These are phyloP conservation scores for Trichoderma harzianum DNA, from an alignment of 2,329 filamentous ascomycete species.

Conservation along the genomic window DNA sequence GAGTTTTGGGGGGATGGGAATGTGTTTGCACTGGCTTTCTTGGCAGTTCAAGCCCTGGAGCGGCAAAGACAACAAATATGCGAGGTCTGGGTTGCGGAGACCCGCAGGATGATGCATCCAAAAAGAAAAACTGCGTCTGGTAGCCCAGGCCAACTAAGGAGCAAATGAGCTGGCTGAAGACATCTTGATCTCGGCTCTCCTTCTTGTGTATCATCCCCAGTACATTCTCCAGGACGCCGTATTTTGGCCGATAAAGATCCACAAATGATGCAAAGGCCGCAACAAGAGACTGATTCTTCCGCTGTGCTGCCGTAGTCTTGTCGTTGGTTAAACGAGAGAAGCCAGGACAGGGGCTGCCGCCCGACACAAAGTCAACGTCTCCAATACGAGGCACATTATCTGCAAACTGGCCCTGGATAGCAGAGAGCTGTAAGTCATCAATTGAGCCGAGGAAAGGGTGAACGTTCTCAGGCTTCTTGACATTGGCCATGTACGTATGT, in stretches of 20 bases:
- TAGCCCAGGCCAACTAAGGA: constrained; percentile 74
- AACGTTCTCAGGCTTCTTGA: constrained; percentile 36
- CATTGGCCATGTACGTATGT: constrained; percentile 71
- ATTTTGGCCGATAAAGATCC: constrained; percentile 72
- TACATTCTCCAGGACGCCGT: constrained; percentile 76
- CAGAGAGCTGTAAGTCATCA: constrained; percentile 60
- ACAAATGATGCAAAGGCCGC: constrained; percentile 72
- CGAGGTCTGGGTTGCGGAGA: constrained; percentile 63
- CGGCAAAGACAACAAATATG: constrained; percentile 69
- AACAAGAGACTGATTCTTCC: constrained; percentile 72
- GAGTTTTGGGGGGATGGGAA: constrained; percentile 46
- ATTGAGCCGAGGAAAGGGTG: constrained; percentile 68
- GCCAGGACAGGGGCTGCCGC: constrained; percentile 74
- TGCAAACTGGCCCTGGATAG: constrained; percentile 49
- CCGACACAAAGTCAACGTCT: constrained; percentile 65
- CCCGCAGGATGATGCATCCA: constrained; percentile 68
- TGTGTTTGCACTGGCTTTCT: constrained; percentile 59
- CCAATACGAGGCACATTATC: constrained; percentile 54
- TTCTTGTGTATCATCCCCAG: constrained; percentile 56
- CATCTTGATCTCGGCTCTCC: constrained; percentile 52
- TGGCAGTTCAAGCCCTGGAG: constrained; percentile 60
- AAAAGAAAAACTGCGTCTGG: constrained; percentile 63
- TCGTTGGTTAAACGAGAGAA: constrained; percentile 64
- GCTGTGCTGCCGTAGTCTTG: constrained; percentile 51
- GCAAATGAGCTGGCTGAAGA: constrained; percentile 71